phyloP scores from a whole-genome alignment of 306 rosid species.

The Pyrus communis region DNA sequence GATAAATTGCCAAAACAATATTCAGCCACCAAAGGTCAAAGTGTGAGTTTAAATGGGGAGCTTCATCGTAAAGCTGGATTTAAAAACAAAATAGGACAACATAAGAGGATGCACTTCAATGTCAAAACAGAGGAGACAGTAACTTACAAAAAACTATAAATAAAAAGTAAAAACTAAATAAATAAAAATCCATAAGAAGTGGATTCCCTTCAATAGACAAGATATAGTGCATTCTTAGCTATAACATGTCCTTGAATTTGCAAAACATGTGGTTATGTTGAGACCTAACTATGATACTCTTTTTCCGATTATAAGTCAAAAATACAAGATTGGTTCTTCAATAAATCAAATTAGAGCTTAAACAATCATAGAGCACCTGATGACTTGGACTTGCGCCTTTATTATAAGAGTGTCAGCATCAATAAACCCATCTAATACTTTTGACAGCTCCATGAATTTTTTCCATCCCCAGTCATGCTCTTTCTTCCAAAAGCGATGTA shows the following conservation, averaged over 20 bases:
- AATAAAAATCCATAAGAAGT: neutral
- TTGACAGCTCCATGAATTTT: constrained; percentile 95
- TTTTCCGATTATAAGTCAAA: neutral
- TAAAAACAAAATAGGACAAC: neutral
- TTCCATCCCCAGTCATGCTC: constrained; percentile 99
- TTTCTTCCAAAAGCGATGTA: constrained; percentile 99
- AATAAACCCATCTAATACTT: constrained; percentile 93
- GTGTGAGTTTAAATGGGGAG: neutral
- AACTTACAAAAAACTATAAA: neutral
- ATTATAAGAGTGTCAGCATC: constrained; percentile 88
- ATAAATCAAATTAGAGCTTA: neutral
- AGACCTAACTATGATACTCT: neutral
- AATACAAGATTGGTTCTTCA: neutral
- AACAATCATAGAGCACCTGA: constrained; percentile 52
- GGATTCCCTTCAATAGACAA: neutral
- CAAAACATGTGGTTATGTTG: neutral
- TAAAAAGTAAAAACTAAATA: neutral
- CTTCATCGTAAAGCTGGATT: neutral
- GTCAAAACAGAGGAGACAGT: neutral
- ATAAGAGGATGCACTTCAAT: neutral
- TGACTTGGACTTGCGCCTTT: constrained; percentile 99
- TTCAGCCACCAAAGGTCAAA: neutral
- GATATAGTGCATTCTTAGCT: neutral
- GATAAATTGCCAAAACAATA: neutral
- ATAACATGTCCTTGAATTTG: neutral